These are phyloP conservation scores for Albatrellus ellisii DNA, from an alignment of 768 basidiomycete genomes.

Conservation along the genomic window DNA sequence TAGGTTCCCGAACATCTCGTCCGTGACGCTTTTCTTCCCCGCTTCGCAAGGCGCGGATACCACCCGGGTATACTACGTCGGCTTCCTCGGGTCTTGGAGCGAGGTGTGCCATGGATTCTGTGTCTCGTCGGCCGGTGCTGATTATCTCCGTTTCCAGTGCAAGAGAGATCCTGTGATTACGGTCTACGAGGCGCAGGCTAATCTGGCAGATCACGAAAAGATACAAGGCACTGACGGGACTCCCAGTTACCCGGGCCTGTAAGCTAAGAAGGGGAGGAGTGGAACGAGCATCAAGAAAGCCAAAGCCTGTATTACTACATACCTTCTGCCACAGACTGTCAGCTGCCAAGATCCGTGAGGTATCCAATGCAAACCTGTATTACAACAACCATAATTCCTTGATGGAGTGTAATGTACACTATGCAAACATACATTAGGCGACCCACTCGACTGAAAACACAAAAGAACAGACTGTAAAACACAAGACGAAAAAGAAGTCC, in stretches of 20 bases:
- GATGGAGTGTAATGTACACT: too few species aligned
- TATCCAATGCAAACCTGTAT: too few species aligned
- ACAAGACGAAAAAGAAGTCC: neutral
- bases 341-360: too few species aligned
- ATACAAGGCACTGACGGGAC: conserved; percentile 66
- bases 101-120: conserved; percentile 31
- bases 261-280: neutral
- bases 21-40: conserved; percentile 75
- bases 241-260: conserved; percentile 31
- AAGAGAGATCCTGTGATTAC: conserved; percentile 70
- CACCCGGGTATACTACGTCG: conserved; percentile 69
- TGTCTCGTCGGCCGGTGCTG: neutral
- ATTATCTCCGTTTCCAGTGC: conserved; percentile 30
- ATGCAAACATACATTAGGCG: neutral
- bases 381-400: too few species aligned
- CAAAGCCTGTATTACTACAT: neutral
- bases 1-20: conserved; percentile 75
- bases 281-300: too few species aligned
- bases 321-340: neutral
- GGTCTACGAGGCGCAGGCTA: conserved; percentile 81
- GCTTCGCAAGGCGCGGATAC: conserved; percentile 68
- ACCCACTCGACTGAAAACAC: neutral
- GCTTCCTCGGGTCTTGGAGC: conserved; percentile 73
- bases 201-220: conserved; percentile 79
- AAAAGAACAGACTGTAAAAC: neutral